phyloP scores from a whole-genome alignment of 2,329 filamentous ascomycete genomes.

The Verticillium klebahnii region DNA sequence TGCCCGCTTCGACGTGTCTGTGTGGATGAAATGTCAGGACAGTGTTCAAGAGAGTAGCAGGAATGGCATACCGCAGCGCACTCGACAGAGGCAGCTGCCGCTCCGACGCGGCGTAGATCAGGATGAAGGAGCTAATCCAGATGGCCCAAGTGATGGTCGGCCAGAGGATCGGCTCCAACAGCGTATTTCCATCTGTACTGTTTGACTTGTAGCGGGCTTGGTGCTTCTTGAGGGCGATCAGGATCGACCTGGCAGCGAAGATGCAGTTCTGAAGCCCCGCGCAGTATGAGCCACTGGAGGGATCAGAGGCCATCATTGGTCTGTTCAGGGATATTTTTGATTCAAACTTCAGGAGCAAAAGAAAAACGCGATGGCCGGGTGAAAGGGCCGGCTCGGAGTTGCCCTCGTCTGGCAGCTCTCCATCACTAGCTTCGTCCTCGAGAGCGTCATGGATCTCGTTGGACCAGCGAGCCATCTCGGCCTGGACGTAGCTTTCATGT shows the following conservation, averaged over 20 bases:
- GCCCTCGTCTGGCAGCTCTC: slow-evolving; percentile 4
- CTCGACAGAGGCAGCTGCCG: slow-evolving; percentile 31
- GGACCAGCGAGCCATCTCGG: slow-evolving; percentile 45
- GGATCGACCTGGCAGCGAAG: slow-evolving; percentile 41
- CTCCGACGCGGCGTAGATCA: slow-evolving; percentile 45
- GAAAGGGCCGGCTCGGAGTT: slow-evolving; percentile 14
- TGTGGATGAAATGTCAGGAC: not conserved
- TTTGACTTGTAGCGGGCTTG: slow-evolving; percentile 10
- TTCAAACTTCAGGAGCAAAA: slow-evolving; percentile 42
- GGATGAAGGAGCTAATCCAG: slow-evolving; percentile 48
- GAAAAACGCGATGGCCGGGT: slow-evolving; percentile 32
- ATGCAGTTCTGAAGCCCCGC: slow-evolving; percentile 47
- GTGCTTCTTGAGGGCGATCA: slow-evolving; percentile 31
- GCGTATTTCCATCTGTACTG: slow-evolving; percentile 5
- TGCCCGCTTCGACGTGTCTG: slow-evolving; percentile 23
- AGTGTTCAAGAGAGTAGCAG: accelerated
- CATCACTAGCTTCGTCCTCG: slow-evolving; percentile 26
- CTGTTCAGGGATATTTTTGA: slow-evolving; percentile 46
- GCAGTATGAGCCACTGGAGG: slow-evolving; percentile 36
- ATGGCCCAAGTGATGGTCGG: slow-evolving; percentile 48
- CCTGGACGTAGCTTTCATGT: slow-evolving; percentile 39
- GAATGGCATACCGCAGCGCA: slow-evolving; percentile 31
- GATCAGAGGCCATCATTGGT: slow-evolving; percentile 41
- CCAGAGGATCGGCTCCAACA: slow-evolving; percentile 34
- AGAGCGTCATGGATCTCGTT: slow-evolving; percentile 47